Base-by-base conservation (phyloP, 768 basidiomycete genomes). In the Rhizopogon roseolus region DNA sequence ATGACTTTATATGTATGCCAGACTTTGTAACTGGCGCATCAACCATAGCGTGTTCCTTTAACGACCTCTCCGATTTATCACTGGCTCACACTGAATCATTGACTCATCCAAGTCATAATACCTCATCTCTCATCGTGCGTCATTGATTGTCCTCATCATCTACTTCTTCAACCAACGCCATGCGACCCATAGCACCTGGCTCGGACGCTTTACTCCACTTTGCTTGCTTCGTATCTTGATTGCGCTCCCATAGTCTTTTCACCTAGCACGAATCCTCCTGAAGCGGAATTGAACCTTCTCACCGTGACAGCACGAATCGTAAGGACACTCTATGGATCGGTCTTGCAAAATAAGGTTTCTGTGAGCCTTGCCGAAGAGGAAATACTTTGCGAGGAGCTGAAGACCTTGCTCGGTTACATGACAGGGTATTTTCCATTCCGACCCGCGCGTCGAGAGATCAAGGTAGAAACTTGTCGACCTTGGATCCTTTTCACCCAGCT, bases 201-300 rank as follows among this genome's bases (percentile, higher is more conserved):
- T 53, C 77, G 79, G 50, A 80, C 85, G 13, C 69, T 98, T n/a
- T 82, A 93, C 60, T 78, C 92, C 3, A 85, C 85, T 9, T 73
- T 98, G 10, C 72, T 93, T 2, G 85, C 92, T 19, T 85, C 89
- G 1, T 91, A 93, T 69, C 80, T 98, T 19, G 95, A 98, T 66
- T 82, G 83, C 58, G 91, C 92, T 4, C 91, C 95, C 2, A 65
- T 80, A 13, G 89, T 88, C 2, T 95, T 96, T 69, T 79, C 85
- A 4, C 87, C 90, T 0, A 79, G 77, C 57, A 71, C 71, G n/a
- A 76, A 63, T 29, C 80, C 84, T 2, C 67, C 80, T 11, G 84
- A 85, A 54, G 78, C 77, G 2, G 85, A 89, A 55, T 67, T 83
- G 16, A 78, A 81, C 54, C 73, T 85, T 53, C 71, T 92, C 14